These are phyloP conservation scores for Pogostemon cablin DNA, from an alignment of 257 asterid genomes.

Conservation along the genomic window DNA sequence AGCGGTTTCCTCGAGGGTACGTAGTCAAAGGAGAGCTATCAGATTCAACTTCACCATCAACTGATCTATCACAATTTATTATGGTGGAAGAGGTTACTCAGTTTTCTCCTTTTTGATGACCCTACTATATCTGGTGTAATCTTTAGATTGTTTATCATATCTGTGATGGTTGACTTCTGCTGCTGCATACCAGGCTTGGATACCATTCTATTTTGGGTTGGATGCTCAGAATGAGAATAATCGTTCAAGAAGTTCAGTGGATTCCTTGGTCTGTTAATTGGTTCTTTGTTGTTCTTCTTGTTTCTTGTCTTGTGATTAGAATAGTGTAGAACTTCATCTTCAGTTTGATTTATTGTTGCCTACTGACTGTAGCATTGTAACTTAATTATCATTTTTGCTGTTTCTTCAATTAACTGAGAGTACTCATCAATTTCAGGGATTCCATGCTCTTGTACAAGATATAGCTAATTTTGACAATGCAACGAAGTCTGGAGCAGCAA, in stretches of 20 bases:
- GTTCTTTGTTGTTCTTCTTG: conserved; percentile 10
- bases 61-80: conserved; percentile 37
- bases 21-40: conserved; percentile 44
- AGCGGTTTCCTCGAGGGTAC: conserved; percentile 73
- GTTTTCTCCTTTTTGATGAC: conserved; percentile 33
- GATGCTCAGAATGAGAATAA: conserved; percentile 47
- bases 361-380: conserved; percentile 23
- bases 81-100: conserved; percentile 67
- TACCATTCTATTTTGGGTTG: conserved; percentile 63
- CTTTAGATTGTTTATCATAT: conserved; percentile 19
- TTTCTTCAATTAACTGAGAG: conserved; percentile 26
- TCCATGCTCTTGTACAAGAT: conserved; percentile 71
- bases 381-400: conserved; percentile 14
- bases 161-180: conserved; percentile 17
- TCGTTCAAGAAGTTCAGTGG: conserved; percentile 50
- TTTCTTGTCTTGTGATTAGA: not conserved
- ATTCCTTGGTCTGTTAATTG: conserved; percentile 55
- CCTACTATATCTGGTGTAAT: conserved; percentile 15
- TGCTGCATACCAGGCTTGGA: conserved; percentile 71
- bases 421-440: conserved; percentile 55
- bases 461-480: conserved; percentile 39
- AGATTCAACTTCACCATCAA: conserved; percentile 49
- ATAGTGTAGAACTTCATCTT: conserved; percentile 15
- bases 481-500: conserved; percentile 42
- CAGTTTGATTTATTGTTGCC: conserved; percentile 17